Conservation (phyloP, 83 land plant species). For the Diphasiastrum complanatum region DNA sequence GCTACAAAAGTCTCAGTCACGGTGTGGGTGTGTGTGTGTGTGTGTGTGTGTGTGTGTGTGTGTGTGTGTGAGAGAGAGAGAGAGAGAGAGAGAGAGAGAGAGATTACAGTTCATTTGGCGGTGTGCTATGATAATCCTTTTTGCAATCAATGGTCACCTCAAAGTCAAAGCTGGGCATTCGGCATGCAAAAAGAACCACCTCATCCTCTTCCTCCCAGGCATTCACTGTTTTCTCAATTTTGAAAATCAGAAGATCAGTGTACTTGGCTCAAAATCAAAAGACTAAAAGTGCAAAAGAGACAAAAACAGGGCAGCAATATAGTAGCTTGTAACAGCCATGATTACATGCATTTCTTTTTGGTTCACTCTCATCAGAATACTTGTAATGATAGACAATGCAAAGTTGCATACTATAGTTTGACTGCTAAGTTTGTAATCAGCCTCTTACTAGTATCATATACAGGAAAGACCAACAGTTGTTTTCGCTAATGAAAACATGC, state of each 20-base stretch:
- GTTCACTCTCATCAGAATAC: background rate
- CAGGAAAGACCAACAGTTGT: background rate
- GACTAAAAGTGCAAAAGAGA: background rate
- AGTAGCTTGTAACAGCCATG: too few species aligned
- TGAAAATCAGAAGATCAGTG: background rate
- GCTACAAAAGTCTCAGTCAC: too few species aligned
- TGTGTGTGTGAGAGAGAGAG: too few species aligned
- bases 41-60: too few species aligned
- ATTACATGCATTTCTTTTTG: background rate
- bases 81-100: background rate
- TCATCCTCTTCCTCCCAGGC: constrained; percentile 44
- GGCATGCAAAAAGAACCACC: constrained; percentile 29
- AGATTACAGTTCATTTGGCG: constrained; percentile 18
- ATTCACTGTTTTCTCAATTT: constrained; percentile 14
- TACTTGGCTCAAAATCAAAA: background rate
- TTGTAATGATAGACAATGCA: background rate
- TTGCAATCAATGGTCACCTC: constrained; percentile 19
- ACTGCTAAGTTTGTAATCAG: too few species aligned
- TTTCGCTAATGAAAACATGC: background rate
- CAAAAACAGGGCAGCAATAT: too few species aligned
- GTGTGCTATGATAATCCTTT: constrained; percentile 2
- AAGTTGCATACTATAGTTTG: background rate
- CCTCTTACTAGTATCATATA: background rate
- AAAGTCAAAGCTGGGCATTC: constrained; percentile 24
- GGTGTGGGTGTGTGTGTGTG: too few species aligned